phyloP scores from a whole-genome alignment of 2,329 filamentous ascomycete genomes.

The Trichoderma breve region DNA sequence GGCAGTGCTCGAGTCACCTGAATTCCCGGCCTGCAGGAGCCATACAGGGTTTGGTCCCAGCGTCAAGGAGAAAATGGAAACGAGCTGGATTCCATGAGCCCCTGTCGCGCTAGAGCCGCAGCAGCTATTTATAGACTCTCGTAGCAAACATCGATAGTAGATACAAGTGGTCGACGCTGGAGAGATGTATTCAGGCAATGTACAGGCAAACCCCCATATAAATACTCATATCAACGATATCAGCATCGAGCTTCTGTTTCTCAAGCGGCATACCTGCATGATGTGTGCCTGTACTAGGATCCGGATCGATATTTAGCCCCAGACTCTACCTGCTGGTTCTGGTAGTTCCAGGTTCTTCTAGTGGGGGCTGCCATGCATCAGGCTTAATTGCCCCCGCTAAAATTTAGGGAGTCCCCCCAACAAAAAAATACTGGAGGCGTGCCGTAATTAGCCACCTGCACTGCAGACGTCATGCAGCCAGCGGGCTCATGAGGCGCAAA shows the following conservation, averaged over 20 bases:
- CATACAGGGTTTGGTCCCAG: neutral
- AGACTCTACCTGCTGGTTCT: neutral
- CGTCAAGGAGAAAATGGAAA: neutral
- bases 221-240: neutral
- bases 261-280: neutral
- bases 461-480: conserved; percentile 30
- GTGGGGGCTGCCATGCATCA: neutral
- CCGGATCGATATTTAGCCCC: neutral
- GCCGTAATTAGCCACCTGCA: conserved; percentile 17
- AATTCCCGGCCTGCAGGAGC: neutral
- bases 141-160: neutral
- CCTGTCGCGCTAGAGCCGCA: neutral
- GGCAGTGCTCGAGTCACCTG: neutral
- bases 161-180: neutral
- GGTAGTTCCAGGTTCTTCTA: neutral
- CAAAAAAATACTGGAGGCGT: conserved; percentile 1
- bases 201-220: neutral
- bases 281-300: neutral
- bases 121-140: neutral
- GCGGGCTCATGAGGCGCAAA: neutral
- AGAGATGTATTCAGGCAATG: neutral
- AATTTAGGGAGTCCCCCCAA: conserved; percentile 9
- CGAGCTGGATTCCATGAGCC: neutral
- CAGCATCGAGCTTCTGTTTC: neutral
- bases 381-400: conserved; percentile 11